Evolutionary conservation across 2,329 filamentous ascomycete species (phyloP), one percentile per base, ranked within the genome.

Genomic region (Ceratocystis colombiana): DNA sequence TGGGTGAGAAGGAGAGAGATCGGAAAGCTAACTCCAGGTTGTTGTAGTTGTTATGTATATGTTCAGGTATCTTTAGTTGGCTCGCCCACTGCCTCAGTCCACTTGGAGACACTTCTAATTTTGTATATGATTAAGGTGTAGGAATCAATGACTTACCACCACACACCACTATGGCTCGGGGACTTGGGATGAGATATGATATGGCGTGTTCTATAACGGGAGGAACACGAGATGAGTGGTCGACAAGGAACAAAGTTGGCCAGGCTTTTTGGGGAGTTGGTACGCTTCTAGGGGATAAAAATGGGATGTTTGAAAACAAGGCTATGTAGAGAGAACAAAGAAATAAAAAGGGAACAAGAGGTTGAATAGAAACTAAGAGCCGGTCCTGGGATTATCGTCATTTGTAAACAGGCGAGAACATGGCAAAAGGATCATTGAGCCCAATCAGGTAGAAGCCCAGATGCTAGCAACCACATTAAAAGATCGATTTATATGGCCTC

Each of bases 141-240:
- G 28, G 30, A 30, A 59, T 33, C 25, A 15, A 37, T 12, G 55
- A 59, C 55, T 59, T 59, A 59, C 55, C 55, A 59, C 55, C 59
- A 55, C 63, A 64, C 63, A 64, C 63, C 63, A 64, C 63, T 33
- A 50, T 64, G 63, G 63, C 25, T 53, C 33, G 63, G 63, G 33
- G 63, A 64, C 50, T 55, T 45, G 61, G 28, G n/a, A 59, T 59
- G 63, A 57, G 33, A 64, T 64, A 64, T 57, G 50, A 57, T 57
- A 64, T 64, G 63, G 50, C 50, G 30, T 64, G 63, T 50, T 57
- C 25, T 20, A 53, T 45, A 37, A 8, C 25, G 6, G 55, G 28
- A 46, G 33, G 45, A 64, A 64, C 63, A 50, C 50, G 63, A 64
- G 63, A 64, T 64, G 50, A 59, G 63, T 46, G 50, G 63, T 33